phyloP scores from a whole-genome alignment of 1,284 basidiomycete species.

The Trametes pubescens region DNA sequence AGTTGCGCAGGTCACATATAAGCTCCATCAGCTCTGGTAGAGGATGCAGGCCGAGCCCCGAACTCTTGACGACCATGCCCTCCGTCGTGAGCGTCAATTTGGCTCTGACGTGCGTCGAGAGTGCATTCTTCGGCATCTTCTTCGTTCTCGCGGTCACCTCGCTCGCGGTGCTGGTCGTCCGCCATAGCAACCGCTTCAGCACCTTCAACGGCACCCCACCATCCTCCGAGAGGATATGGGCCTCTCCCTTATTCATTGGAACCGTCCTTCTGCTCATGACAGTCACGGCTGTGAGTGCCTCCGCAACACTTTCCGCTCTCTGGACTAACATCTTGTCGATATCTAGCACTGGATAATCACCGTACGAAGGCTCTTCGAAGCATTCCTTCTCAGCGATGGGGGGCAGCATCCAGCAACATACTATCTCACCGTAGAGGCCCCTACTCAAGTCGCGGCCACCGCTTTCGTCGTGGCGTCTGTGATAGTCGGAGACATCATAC shows the following conservation, averaged over 20 bases:
- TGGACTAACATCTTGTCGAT: neutral
- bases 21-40: neutral
- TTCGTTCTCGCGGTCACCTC: conserved; percentile 21
- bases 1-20: conserved; percentile 5
- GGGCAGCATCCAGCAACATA: conserved; percentile 16
- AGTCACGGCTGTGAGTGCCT: conserved; percentile 9
- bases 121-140: conserved; percentile 18
- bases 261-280: conserved; percentile 17
- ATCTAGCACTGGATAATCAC: conserved; percentile 32
- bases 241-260: conserved; percentile 9
- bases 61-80: conserved; percentile 10
- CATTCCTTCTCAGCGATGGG: conserved; percentile 20
- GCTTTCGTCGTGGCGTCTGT: conserved; percentile 26
- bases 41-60: neutral
- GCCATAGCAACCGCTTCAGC: conserved; percentile 10
- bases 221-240: conserved; percentile 10
- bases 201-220: neutral
- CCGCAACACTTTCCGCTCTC: neutral
- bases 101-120: conserved; percentile 18
- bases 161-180: conserved; percentile 18
- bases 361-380: conserved; percentile 26
- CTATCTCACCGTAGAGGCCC: conserved; percentile 16
- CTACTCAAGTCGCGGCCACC: conserved; percentile 24
- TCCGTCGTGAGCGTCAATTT: conserved; percentile 18
- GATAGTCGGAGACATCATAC: conserved; percentile 29